Percentiles rank a stretch among this genome's conserved stretches.
These are phyloP conservation scores for Dactylis glomerata DNA, from an alignment of 176 grass and related monocot genomes.

Conservation along the genomic window DNA sequence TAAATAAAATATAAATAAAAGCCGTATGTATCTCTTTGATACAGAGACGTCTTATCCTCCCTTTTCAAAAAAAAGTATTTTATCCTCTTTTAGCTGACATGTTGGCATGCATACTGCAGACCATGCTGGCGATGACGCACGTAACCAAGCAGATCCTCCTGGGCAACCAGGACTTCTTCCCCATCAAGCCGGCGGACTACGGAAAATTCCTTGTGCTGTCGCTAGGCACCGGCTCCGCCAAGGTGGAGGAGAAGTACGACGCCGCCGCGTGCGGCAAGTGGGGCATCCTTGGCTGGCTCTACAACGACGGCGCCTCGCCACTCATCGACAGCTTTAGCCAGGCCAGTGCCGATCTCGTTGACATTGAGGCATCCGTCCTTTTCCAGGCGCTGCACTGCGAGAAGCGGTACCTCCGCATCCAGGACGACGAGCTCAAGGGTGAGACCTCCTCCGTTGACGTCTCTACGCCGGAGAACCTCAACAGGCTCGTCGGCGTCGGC, in stretches of 20 bases:
- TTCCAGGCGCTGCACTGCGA: constrained; percentile 28
- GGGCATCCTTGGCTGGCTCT: neutral
- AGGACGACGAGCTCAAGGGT: constrained; percentile 41
- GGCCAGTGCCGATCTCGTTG: neutral
- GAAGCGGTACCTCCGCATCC: constrained; percentile 62
- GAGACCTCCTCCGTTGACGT: constrained; percentile 33
- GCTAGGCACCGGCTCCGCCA: too few species aligned
- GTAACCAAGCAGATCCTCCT: too few species aligned
- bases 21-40: too few species aligned
- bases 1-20: too few species aligned
- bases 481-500: constrained; percentile 30
- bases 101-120: neutral
- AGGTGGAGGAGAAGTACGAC: too few species aligned
- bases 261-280: neutral
- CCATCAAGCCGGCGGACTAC: too few species aligned
- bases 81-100: neutral
- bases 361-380: neutral
- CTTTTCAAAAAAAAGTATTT: too few species aligned
- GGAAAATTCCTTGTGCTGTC: too few species aligned
- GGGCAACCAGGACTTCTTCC: too few species aligned
- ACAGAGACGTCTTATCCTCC: too few species aligned
- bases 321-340: neutral
- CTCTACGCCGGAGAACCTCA: constrained; percentile 35
- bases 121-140: too few species aligned
- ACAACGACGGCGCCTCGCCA: neutral